These are phyloP conservation scores for Tylopilus sp. DNA, from an alignment of 1,284 basidiomycete species.

Conservation along the genomic window DNA sequence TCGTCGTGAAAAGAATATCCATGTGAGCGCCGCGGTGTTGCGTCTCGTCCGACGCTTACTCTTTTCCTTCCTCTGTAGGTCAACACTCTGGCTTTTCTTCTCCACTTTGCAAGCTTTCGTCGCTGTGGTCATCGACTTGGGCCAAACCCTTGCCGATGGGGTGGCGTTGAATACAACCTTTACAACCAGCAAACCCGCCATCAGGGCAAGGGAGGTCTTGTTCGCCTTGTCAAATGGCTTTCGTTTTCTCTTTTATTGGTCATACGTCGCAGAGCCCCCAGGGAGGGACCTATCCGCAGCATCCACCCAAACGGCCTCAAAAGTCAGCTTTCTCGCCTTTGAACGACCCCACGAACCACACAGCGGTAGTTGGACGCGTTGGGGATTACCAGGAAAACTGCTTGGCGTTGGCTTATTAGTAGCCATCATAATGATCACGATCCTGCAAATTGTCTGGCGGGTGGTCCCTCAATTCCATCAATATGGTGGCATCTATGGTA, in stretches of 20 bases:
- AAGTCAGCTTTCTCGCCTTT: conserved; percentile 21
- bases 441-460: conserved; percentile 65
- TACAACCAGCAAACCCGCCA: conserved; percentile 34
- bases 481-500: conserved; percentile 52
- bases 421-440: conserved; percentile 43
- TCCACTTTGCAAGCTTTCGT: conserved; percentile 58
- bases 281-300: conserved; percentile 36
- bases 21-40: conserved; percentile 41
- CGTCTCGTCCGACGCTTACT: conserved; percentile 1
- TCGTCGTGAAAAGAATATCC: conserved; percentile 53
- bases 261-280: conserved; percentile 55
- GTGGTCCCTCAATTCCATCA: conserved; percentile 40
- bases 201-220: conserved; percentile 56
- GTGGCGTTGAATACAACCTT: conserved; percentile 23
- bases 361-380: conserved; percentile 60
- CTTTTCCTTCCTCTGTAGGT: conserved; percentile 35
- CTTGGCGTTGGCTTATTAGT: conserved; percentile 51
- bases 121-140: conserved; percentile 64
- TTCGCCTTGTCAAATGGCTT: conserved; percentile 55
- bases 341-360: conserved; percentile 34
- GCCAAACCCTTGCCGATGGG: conserved; percentile 48
- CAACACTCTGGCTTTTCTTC: conserved; percentile 50
- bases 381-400: conserved; percentile 52
- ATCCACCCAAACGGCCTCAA: conserved; percentile 12
- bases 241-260: conserved; percentile 68